A percentile compares a stretch with the other conserved stretches of the same genome.
Evolutionary conservation across 257 asterid species (phyloP).

Genomic region (Oldenlandia corymbosa): DNA sequence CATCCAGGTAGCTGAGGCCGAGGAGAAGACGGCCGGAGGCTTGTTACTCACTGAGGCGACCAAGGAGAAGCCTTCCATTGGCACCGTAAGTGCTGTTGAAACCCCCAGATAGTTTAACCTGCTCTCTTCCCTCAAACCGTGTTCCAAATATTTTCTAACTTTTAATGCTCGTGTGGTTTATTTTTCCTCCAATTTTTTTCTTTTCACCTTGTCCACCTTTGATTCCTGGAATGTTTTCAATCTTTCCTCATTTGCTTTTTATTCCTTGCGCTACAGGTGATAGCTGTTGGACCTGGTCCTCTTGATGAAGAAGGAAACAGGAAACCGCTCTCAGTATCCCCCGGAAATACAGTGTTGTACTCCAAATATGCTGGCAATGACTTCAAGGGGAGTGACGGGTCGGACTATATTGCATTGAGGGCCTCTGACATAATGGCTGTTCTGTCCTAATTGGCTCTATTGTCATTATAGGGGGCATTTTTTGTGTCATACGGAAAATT

Average conservation of each 20-base stretch:
- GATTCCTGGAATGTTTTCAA: neutral
- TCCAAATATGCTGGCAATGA: slow-evolving; percentile 92
- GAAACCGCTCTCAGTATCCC: slow-evolving; percentile 54
- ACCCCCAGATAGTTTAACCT: no score
- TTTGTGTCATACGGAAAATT: slow-evolving; percentile 2
- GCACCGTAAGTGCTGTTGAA: slow-evolving; percentile 45
- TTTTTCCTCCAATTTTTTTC: neutral
- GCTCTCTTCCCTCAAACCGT: no score
- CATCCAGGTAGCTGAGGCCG: slow-evolving; percentile 75
- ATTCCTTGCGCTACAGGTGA: slow-evolving; percentile 41
- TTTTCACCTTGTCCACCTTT: neutral
- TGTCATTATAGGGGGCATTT: neutral
- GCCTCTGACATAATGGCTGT: slow-evolving; percentile 82
- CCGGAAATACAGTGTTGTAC: slow-evolving; percentile 73
- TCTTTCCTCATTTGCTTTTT: neutral
- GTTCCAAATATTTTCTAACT: no score
- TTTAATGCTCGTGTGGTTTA: neutral
- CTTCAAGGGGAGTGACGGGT: slow-evolving; percentile 72
- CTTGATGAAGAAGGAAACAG: slow-evolving; percentile 81
- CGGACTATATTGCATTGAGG: slow-evolving; percentile 63
- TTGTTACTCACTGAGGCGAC: slow-evolving; percentile 69
- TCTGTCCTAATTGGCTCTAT: slow-evolving; percentile 39
- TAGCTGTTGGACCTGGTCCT: slow-evolving; percentile 88
- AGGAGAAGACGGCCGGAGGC: slow-evolving; percentile 86
- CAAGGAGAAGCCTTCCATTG: slow-evolving; percentile 93